Base-by-base conservation (phyloP, 2,329 filamentous ascomycete genomes). In the Fusarium chaquense region DNA sequence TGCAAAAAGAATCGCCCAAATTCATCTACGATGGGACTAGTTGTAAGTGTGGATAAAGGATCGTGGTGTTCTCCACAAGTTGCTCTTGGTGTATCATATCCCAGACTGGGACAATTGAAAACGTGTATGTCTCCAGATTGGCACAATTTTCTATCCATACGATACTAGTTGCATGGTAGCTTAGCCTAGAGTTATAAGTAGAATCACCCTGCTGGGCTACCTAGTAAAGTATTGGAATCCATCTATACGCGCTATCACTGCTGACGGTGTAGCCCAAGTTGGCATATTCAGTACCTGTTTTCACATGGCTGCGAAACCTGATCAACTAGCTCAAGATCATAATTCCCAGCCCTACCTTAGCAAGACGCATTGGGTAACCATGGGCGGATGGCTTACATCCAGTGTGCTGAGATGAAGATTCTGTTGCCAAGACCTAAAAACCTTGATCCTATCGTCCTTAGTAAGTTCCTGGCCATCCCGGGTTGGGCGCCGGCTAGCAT, bases 271-370 rank as follows among this genome's bases (percentile, higher is more conserved):
- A 59, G 13, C 50, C 55, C 9, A 46, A 22, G 18, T 41, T 59
- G 5, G 50, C 40, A 15, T 46, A 59, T 4, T 24, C 28, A 12
- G 11, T 9, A 3, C 20, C 20, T 20, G 20, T 15, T 26, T 0
- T 20, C 10, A 4, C 6, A 15, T 0, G 18, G 5, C 2, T 28
- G 9, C 3, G 12, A 3, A 4, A 16, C n/a, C 1, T 13, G 13
- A 3, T 59, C 33, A 18, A 59, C 6, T 2, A 59, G 20, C 0
- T 20, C 18, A 5, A 56, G 6, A 6, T 55, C 18, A 4, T 8
- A 4, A 5, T 33, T 5, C 28, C 13, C 3, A 7, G 10, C 1
- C 49, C 56, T 15, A 45, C 5, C n/a, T 54, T n/a, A 1, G 45
- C 10, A 6, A 58, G 50, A 13, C 41, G 41, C 1, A 26, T 60